phyloP scores from a whole-genome alignment of 2,329 filamentous ascomycete species.

The Waltergamsia citrina region DNA sequence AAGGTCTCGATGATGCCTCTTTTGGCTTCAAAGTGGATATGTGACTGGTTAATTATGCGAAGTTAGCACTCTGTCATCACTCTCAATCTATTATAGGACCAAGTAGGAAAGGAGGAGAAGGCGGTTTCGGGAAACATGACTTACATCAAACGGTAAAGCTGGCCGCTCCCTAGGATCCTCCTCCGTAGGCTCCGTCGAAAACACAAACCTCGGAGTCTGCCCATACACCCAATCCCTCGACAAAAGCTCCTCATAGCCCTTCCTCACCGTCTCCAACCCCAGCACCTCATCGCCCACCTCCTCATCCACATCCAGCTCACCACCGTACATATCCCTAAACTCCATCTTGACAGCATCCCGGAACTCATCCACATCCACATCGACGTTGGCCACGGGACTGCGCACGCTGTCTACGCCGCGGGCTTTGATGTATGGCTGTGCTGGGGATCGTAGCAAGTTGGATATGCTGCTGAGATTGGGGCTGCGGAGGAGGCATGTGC shows the following conservation, averaged over 20 bases:
- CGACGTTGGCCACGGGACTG: slow-evolving; percentile 74
- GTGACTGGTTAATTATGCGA: slow-evolving; percentile 10
- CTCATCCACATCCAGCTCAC: slow-evolving; percentile 17
- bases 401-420: slow-evolving; percentile 87
- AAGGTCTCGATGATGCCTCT: slow-evolving; percentile 26
- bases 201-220: slow-evolving; percentile 77
- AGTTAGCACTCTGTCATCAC: background rate
- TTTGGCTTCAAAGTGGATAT: slow-evolving; percentile 23
- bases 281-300: slow-evolving; percentile 40
- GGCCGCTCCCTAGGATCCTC: slow-evolving; percentile 49
- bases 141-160: slow-evolving; percentile 34
- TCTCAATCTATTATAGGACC: no score
- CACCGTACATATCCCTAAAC: slow-evolving; percentile 57
- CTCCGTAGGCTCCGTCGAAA: slow-evolving; percentile 51
- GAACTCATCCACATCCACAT: slow-evolving; percentile 31
- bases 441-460: slow-evolving; percentile 66
- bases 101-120: background rate
- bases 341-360: slow-evolving; percentile 49
- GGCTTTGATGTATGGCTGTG: slow-evolving; percentile 64
- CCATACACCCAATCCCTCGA: slow-evolving; percentile 69
- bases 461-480: slow-evolving; percentile 64
- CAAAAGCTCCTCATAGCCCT: slow-evolving; percentile 27
- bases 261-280: slow-evolving; percentile 30
- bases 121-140: slow-evolving; percentile 4
- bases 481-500: slow-evolving; percentile 75